Percentiles rank a stretch among this genome's conserved stretches.
These are phyloP conservation scores for Nannochloropsis oceanica DNA, from an alignment of 108 stramenopile species.

Conservation along the genomic window DNA sequence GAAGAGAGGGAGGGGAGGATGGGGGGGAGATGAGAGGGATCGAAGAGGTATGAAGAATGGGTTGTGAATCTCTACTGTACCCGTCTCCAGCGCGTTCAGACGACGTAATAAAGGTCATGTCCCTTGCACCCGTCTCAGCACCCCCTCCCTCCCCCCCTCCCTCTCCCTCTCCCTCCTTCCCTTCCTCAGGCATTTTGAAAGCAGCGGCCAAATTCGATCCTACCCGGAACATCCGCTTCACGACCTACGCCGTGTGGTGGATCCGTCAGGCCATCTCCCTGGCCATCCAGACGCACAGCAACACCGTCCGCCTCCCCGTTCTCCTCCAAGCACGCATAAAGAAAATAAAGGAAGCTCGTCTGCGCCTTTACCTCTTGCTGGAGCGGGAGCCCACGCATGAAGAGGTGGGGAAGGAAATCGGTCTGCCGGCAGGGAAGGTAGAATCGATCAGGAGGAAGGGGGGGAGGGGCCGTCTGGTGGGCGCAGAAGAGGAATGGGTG, in stretches of 20 bases:
- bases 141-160: background rate
- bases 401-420: conserved; percentile 48
- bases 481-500: background rate
- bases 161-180: background rate
- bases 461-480: conserved; percentile 37
- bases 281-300: conserved; percentile 67
- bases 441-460: conserved; percentile 53
- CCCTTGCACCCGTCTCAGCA: too few species aligned
- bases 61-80: too few species aligned
- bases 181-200: conserved; percentile 13
- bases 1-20: background rate
- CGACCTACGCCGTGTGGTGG: conserved; percentile 97
- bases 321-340: conserved; percentile 67
- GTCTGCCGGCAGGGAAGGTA: conserved; percentile 54
- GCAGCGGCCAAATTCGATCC: conserved; percentile 93
- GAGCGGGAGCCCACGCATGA: conserved; percentile 57
- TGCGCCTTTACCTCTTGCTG: conserved; percentile 42
- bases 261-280: conserved; percentile 82
- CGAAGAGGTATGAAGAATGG: background rate
- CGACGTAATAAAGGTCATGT: too few species aligned
- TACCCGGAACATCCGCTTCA: conserved; percentile 74
- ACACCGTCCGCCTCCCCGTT: conserved; percentile 74
- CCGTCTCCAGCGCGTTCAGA: too few species aligned
- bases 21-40: background rate
- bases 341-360: conserved; percentile 20